Conservation (phyloP, 2,329 filamentous ascomycete genomes). For the Fusarium guadeloupense region DNA sequence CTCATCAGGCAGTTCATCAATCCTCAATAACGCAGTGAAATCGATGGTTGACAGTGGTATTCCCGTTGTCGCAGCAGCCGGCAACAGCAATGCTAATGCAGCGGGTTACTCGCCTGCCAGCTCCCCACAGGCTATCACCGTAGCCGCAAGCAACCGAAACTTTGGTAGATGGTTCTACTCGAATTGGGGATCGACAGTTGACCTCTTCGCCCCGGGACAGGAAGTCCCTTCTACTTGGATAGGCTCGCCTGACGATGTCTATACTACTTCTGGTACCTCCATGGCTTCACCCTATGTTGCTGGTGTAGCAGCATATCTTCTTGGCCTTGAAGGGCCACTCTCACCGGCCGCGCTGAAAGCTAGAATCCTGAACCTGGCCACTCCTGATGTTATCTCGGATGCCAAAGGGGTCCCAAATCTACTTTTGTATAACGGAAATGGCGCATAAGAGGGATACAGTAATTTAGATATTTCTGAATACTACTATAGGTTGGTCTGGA, state of each 20-base stretch:
- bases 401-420: slow-evolving; percentile 19
- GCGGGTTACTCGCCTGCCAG: slow-evolving; percentile 23
- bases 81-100: slow-evolving; percentile 27
- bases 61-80: slow-evolving; percentile 51
- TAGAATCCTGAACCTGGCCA: slow-evolving; percentile 19
- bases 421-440: slow-evolving; percentile 28
- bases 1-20: not conserved
- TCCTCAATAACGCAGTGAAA: slow-evolving; percentile 33
- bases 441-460: slow-evolving; percentile 9
- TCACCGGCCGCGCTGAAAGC: slow-evolving; percentile 7
- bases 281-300: slow-evolving; percentile 36
- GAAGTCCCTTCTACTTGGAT: slow-evolving; percentile 42
- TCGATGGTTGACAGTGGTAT: slow-evolving; percentile 30
- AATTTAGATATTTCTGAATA: too few species aligned
- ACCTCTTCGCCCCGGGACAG: slow-evolving; percentile 19
- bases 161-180: slow-evolving; percentile 52
- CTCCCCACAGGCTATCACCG: slow-evolving; percentile 36
- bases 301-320: slow-evolving; percentile 33
- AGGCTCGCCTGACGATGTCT: not conserved
- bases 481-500: too few species aligned
- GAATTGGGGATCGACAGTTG: slow-evolving; percentile 52
- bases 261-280: slow-evolving; percentile 24
- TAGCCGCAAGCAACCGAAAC: slow-evolving; percentile 42
- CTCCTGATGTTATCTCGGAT: slow-evolving; percentile 16
- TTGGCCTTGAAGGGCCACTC: slow-evolving; percentile 26